These are phyloP conservation scores for Russula sp. DNA, from an alignment of 768 basidiomycete species.

Conservation along the genomic window DNA sequence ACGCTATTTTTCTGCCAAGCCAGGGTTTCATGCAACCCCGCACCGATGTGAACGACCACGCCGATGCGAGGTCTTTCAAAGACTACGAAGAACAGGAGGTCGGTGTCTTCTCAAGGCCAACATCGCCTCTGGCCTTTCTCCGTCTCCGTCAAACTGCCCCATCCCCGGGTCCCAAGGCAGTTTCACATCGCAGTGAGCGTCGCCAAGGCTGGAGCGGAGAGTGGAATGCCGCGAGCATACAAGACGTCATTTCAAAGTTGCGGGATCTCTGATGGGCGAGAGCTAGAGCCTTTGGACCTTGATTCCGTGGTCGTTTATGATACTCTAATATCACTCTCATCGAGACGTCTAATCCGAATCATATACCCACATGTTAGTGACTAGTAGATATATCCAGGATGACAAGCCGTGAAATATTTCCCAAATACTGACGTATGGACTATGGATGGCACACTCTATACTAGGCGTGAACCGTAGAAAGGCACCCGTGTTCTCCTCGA, in stretches of 20 bases:
- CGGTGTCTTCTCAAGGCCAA: background rate
- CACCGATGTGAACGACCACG: background rate
- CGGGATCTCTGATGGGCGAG: constrained; percentile 19
- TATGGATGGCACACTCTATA: too few species aligned
- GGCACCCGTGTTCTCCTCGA: too few species aligned
- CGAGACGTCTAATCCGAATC: background rate
- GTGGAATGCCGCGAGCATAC: constrained; percentile 23
- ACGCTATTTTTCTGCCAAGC: background rate
- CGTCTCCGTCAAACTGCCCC: background rate
- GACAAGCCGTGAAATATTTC: background rate
- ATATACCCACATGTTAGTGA: background rate
- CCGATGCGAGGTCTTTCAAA: background rate
- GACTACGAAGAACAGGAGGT: background rate
- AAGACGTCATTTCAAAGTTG: constrained; percentile 20
- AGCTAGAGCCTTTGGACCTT: background rate
- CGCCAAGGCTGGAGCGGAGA: constrained; percentile 24
- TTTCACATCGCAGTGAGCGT: constrained; percentile 19
- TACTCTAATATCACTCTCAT: background rate
- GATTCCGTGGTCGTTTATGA: background rate
- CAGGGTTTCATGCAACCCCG: background rate
- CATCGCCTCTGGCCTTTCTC: background rate
- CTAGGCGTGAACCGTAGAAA: too few species aligned
- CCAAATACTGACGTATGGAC: background rate
- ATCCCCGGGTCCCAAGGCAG: background rate
- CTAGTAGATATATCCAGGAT: background rate